A percentile compares a stretch with the other conserved stretches of the same genome.
phyloP scores from a whole-genome alignment of 2,329 filamentous ascomycete species.

The Cercospora zeae-maydis region DNA sequence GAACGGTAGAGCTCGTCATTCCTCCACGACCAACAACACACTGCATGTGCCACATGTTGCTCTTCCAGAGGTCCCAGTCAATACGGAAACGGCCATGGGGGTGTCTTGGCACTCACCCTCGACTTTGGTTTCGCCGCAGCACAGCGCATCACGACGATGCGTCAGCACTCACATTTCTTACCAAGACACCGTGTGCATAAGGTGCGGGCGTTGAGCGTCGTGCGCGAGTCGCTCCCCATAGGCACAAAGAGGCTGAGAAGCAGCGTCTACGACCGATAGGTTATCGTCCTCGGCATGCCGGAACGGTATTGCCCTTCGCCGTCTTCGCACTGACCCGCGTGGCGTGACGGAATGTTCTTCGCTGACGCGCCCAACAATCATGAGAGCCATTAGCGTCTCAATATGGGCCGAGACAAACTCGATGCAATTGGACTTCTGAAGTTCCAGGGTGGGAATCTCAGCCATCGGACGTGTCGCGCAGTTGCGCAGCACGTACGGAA shows the following conservation, averaged over 20 bases:
- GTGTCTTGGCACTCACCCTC: too few relatives aligned
- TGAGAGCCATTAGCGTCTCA: neutral
- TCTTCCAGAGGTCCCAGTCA: too few relatives aligned
- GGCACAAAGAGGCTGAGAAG: neutral
- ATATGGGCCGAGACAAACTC: neutral
- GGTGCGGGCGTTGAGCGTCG: neutral
- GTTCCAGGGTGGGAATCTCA: neutral
- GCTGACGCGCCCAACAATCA: neutral
- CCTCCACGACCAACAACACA: too few relatives aligned
- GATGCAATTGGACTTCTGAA: neutral
- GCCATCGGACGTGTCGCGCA: neutral
- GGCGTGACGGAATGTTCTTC: neutral
- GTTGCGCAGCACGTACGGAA: neutral
- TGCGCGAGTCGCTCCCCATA: neutral
- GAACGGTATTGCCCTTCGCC: neutral
- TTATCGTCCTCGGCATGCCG: neutral
- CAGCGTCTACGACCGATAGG: neutral
- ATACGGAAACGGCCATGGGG: too few relatives aligned
- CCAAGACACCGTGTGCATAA: neutral
- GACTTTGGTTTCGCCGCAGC: too few relatives aligned
- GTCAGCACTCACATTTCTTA: neutral
- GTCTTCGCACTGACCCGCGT: neutral
- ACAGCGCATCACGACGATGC: neutral
- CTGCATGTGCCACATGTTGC: too few relatives aligned
- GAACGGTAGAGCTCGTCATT: too few relatives aligned